Evolutionary conservation across 164 flowering plant species (phyloP), one percentile per base, ranked within the genome.

Genomic region (Vitis amurensis): DNA sequence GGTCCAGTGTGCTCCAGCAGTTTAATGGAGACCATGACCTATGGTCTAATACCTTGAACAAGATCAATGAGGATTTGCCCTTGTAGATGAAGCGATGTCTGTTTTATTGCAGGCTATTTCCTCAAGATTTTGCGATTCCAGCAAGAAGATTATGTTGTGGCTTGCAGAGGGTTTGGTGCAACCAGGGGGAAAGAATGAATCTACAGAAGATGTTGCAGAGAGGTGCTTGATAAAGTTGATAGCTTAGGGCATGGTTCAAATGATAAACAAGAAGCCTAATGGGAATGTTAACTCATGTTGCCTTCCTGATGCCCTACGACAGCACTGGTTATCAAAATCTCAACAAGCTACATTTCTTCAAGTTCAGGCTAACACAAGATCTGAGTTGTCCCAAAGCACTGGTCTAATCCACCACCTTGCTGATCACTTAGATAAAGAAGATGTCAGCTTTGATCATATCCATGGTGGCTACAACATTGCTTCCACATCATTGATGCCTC

Each of bases 101-200:
- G 31, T 71, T 73, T 5, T 73, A 73, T 27, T 12, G 66, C 7
- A 67, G 80, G 9, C n/a, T 69, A 9, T 77, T 73, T 55, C 76
- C 80, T 3, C 68, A 66, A 29, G 71, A 70, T 17, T 66, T 0
- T 59, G 61, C 31, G 2, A 68, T 72, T 9, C 64, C 31, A 8
- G 75, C 55, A 16, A 63, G 69, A 50, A 51, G 59, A 9, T 17
- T 76, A 6, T 14, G 6, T 11, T 71, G 15, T 76, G 79, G 79
- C n/a, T 76, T 9, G 79, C 79, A 0, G 79, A 76, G 50, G 79
- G 75, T n/a, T 59, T 76, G 53, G 50, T 76, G 19, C 7, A 29
- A 5, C 11, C 10, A 56, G 4, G 61, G 59, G 14, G 30, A 13
- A 3, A 11, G 16, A 23, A 23, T 23, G 64, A 53, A 29, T 6